phyloP scores from a whole-genome alignment of 2,329 filamentous ascomycete species.

The Zasmidium citrigriseum region DNA sequence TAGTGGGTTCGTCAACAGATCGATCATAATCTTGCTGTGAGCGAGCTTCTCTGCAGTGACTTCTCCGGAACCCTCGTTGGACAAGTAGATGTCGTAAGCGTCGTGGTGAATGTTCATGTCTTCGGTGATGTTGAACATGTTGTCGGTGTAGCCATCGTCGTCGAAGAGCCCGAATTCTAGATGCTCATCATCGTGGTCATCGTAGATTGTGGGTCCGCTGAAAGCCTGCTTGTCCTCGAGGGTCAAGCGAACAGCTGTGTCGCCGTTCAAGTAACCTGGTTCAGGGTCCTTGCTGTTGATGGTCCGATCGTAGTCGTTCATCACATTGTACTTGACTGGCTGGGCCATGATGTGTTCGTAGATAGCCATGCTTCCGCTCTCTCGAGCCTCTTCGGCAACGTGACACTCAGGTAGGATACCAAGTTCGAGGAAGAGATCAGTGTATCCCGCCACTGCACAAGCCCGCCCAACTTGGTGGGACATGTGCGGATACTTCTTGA shows the following conservation, averaged over 20 bases:
- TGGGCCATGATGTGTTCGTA: conserved; percentile 32
- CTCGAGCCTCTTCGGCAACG: conserved; percentile 45
- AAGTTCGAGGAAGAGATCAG: conserved; percentile 39
- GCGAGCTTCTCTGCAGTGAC: conserved; percentile 2
- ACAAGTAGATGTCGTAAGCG: neutral
- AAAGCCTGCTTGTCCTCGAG: conserved; percentile 24
- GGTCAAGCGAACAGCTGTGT: conserved; percentile 36
- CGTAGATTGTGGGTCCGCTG: neutral
- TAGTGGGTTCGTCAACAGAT: conserved; percentile 34
- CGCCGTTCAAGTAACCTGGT: conserved; percentile 35
- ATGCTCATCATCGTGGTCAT: neutral
- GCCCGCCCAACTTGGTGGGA: conserved; percentile 43
- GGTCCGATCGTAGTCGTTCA: conserved; percentile 40
- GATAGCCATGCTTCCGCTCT: conserved; percentile 23
- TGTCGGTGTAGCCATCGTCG: conserved; percentile 3
- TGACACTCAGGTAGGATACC: conserved; percentile 41
- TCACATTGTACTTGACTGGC: conserved; percentile 24
- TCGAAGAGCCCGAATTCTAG: neutral
- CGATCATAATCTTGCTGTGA: conserved; percentile 8
- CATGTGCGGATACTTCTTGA: conserved; percentile 30
- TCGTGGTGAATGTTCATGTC: conserved; percentile 26
- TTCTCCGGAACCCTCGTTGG: neutral
- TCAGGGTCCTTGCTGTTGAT: conserved; percentile 18
- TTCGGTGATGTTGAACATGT: conserved; percentile 36
- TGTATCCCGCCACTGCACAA: conserved; percentile 44